Base-by-base conservation (phyloP, 345 rosid species). In the Pistacia integerrima region DNA sequence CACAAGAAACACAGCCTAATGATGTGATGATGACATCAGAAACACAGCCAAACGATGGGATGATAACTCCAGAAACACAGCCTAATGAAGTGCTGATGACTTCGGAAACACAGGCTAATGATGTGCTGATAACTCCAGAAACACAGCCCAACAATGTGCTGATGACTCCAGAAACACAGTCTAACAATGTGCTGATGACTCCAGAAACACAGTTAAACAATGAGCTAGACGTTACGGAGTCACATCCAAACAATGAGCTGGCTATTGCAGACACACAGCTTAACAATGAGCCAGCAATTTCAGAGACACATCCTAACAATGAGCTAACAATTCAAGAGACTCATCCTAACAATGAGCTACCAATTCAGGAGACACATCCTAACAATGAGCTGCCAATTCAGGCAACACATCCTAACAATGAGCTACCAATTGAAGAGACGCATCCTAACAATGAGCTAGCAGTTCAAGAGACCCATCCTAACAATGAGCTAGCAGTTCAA, bases 291-390 rank as follows among this genome's bases (percentile, higher is more conserved):
- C 44, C 44, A 4, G 8, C 70, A 51, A 17, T 77, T n/a, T 14
- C 12, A 57, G 63, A 25, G 59, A 30, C 59, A 16, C 77, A 77
- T 61, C 81, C 69, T 5, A 59, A 57, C 18, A 56, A 81, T 69
- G 35, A 49, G 1, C 22, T 72, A 14, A 66, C 65, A 41, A 35
- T 75, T 60, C 44, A 12, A 28, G 71, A 55, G 58, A 18, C 20
- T 11, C 72, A 67, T 17, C 73, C 51, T 36, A 54, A 67, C 22
- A 78, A 35, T 69, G 75, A 4, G 48, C 20, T 73, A 41, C 20
- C 12, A 12, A 35, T 59, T 59, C 73, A 70, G 18, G 81, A 78
- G 73, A 30, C 74, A 25, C 84, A 64, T 59, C 78, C 81, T 64
- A 67, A 74, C 51, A 81, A 41, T 69, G n/a, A 12, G 7, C 36